phyloP scores from a whole-genome alignment of 345 rosid genomes.

The Acer campestre region DNA sequence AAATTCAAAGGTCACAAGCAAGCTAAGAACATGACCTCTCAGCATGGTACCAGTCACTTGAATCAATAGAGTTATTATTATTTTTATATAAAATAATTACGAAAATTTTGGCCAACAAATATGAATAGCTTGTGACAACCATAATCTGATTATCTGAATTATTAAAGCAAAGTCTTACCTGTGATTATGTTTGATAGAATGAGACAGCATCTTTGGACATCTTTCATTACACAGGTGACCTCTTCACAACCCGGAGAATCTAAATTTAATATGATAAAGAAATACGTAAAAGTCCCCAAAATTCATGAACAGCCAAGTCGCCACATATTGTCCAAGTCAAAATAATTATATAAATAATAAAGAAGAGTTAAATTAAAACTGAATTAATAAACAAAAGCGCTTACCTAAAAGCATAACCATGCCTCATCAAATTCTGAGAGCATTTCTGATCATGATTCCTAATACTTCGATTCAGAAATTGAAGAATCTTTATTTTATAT shows the following conservation, averaged over 20 bases:
- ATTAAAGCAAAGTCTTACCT: slow-evolving; percentile 21
- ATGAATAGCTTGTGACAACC: not conserved
- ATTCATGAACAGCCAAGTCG: slow-evolving; percentile 12
- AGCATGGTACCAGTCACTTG: slow-evolving; percentile 13
- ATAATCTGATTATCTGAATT: slow-evolving; percentile 10
- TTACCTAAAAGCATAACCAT: not conserved
- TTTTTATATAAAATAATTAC: not conserved
- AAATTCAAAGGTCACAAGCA: slow-evolving; percentile 21
- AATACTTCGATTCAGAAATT: not conserved
- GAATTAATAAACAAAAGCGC: slow-evolving; percentile 3
- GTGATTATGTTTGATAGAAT: slow-evolving; percentile 16
- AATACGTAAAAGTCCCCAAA: not conserved
- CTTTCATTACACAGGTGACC: not conserved
- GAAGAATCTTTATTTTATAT: slow-evolving; percentile 19
- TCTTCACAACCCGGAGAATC: slow-evolving; percentile 28
- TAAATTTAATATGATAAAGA: not conserved
- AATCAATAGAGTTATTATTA: not conserved
- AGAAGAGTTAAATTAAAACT: not conserved
- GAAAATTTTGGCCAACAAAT: not conserved
- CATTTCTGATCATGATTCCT: not conserved
- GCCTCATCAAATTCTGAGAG: slow-evolving; percentile 5
- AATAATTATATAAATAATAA: not conserved
- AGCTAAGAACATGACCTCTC: slow-evolving; percentile 30
- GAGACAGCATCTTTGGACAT: slow-evolving; percentile 23
- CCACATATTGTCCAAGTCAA: not conserved